Percentiles rank a stretch among this genome's conserved stretches.
Evolutionary conservation across 2,329 filamentous ascomycete species (phyloP).

Genomic region (Ilyonectria destructans): DNA sequence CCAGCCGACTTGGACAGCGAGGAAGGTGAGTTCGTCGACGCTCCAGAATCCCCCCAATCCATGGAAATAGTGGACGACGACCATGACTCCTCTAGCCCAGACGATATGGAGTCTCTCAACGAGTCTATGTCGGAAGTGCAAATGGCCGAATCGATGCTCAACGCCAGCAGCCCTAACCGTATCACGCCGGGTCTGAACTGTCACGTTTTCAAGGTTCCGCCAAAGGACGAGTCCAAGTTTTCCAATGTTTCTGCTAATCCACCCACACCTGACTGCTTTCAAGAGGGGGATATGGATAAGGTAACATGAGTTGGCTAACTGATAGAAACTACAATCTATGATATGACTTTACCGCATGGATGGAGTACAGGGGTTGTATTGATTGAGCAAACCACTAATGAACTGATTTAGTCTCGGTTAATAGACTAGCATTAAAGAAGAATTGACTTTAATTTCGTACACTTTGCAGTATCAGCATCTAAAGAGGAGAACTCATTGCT

Average conservation of each 20-base stretch:
- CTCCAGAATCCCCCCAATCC: not conserved
- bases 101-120: not conserved
- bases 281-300: not conserved
- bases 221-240: not conserved
- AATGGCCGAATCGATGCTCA: not conserved
- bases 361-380: not conserved
- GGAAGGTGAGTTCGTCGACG: not conserved
- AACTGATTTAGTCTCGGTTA: too few relatives aligned
- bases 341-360: too few relatives aligned
- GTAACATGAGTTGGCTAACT: not conserved
- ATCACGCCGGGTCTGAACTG: not conserved
- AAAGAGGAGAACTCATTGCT: slow-evolving; percentile 11
- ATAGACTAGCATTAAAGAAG: not conserved
- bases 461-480: slow-evolving; percentile 22
- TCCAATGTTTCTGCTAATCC: not conserved
- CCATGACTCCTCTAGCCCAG: not conserved
- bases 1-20: not conserved
- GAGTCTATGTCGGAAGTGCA: not conserved
- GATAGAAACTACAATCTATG: not conserved
- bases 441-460: slow-evolving; percentile 27
- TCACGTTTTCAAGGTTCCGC: not conserved
- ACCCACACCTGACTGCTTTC: not conserved
- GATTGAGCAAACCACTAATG: not conserved
- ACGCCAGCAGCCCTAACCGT: not conserved
- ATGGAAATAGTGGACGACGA: not conserved